Base-by-base conservation (phyloP, 805 yeast genomes). In the Kuraishia hungarica region DNA sequence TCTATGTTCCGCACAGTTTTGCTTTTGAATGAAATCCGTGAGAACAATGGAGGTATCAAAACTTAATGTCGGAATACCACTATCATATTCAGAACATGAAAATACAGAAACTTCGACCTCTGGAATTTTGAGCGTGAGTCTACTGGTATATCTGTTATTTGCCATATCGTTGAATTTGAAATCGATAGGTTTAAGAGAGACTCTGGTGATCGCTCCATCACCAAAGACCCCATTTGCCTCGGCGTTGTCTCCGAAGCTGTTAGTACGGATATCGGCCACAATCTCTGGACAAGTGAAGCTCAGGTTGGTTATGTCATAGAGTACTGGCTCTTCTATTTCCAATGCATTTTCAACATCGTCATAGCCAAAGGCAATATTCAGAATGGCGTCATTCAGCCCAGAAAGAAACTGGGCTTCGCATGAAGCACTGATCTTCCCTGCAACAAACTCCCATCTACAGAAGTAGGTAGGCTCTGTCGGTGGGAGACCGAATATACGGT, bases 401-500 rank as follows among this genome's bases (percentile, higher is more conserved):
- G 72, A 70, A 10, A 83, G 23, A 56, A 82, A 76, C 2, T 61
- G 56, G 0, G 83, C 72, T 10, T 76, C 70, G 1, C 88, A 79
- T 55, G 82, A 77, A 13, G 89, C 68, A 1, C 61, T 55, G 3
- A 91, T 70, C 3, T 72, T 73, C 10, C 92, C 96, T 1, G 86
- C 64, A 26, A 79, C 81, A 60, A 94, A 82, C 57, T 87, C 92
- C 99, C 99, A 94, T 57, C 88, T 85, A 63, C 97, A 91, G 59
- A 81, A 83, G 65, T 89, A 94, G 0, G 97, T 89, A 0, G 93
- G 90, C 64, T 89, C 96, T 7, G 76, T 73, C 0, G 97, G 97
- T 0, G 97, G 97, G 1, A 90, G 66, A 0, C 99, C 99, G 72
- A 90, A 90, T 84, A 92, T 83, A 63, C 98, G 76, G 67, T 93